Base-by-base conservation (phyloP, 441 rosid genomes). In the Erodium texanum region DNA sequence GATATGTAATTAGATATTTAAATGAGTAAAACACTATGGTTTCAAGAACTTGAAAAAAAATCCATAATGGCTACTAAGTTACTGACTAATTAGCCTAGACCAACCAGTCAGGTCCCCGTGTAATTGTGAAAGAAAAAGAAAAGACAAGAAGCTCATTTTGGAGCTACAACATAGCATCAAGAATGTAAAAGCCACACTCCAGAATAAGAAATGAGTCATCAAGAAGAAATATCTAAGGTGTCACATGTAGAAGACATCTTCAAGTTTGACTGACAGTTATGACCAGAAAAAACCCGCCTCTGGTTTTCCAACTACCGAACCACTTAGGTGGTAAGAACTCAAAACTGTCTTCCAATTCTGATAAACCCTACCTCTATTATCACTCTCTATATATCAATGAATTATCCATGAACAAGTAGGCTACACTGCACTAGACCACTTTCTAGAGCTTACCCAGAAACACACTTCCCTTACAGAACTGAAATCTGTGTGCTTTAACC, bases 261-360 rank as follows among this genome's bases (percentile, higher is more conserved):
- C 56, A 50, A 14, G 56, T 50, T 50, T 50, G 56, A 50, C 56
- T 50, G 56, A 50, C 56, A 19, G 56, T 50, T 50, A 50, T 50
- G 56, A 50, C 56, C 56, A 15, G 19, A 9, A 50, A 50, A 50
- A 12, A 0, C 16, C 18, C n/a, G 54, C 54, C 54, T 45, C 54
- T 45, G 2, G 56, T 50, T 50, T 50, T 50, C 56, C 48, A 50
- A n/a, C 56, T 50, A 50, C 56, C 56, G 12, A 50, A 50, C 56
- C 16, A 50, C 56, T 50, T 50, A 9, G 48, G 48, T 41, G 56
- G 56, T 50, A 50, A 50, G 3, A 32, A 32, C 36, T 32, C 36
- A 32, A 32, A 32, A 32, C 36, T 8, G 10, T 43, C 11, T 12
- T 3, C 7, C 12, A 43, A 8, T 43, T 43, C 50, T 3, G 56